Evolutionary conservation across 202 grass and related monocot genomes (phyloP), one percentile per base, ranked within the genome.

Genomic region (Brachypodium distachyon): DNA sequence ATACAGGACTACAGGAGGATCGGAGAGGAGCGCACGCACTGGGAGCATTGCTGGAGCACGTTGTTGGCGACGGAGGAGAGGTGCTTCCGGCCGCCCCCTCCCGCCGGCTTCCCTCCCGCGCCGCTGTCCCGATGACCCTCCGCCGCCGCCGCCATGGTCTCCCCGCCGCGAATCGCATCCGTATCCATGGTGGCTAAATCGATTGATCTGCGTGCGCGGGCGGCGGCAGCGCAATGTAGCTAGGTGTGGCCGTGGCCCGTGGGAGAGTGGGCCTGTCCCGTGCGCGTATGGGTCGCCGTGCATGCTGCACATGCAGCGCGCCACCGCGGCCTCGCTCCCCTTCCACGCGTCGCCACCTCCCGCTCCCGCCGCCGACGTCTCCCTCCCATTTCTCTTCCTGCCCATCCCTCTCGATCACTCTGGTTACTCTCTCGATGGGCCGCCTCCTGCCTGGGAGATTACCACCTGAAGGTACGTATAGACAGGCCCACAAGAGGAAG

Each of bases 11-110:
- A n/a, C n/a, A 36, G 58, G 26, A 40, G 12, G 62, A 2, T 36
- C 3, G 14, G 36, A 21, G 26, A 27, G 7, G 11, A 5, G 33
- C n/a, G 28, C 12, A 80, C 86, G 77, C 53, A 97, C 94, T 76
- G 70, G 28, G 94, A 90, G 66, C 91, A 97, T 17, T 76, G 83
- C 7, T 26, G 75, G 66, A 97, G 78, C 60, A 97, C 67, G 72
- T 88, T 82, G 83, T 91, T 85, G 83, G 94, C 86, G 81, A 91
- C 79, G 88, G 94, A 76, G 67, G 88, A 93, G 50, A 93, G 83
- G 38, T 91, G 76, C 86, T 93, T 91, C 70, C 78, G 76, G 13
- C 49, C 28, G n/a, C 48, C 61, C 21, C 57, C 67, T 25, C 26
- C 81, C 28, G 23, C 21, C 1, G 61, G 11, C 67, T 34, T 75